phyloP scores from a whole-genome alignment of 805 yeast genomes.

The Saitoella complicata region DNA sequence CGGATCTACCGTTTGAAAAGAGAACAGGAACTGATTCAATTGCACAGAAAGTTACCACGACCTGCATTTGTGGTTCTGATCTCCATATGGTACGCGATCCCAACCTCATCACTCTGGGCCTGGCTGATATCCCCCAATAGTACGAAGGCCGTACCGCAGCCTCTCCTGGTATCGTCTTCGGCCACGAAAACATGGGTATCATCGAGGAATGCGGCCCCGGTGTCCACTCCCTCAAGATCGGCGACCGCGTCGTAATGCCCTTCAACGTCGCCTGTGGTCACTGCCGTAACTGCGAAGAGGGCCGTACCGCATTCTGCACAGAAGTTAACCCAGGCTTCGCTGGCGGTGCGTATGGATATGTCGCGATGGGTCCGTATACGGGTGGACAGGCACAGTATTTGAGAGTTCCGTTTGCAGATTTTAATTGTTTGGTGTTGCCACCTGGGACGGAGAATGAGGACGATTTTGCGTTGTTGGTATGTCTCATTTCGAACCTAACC shows the following conservation, averaged over 20 bases:
- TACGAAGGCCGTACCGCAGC: too few relatives aligned
- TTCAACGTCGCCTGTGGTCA: conserved; percentile 45
- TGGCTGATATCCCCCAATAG: too few relatives aligned
- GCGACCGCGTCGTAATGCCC: conserved; percentile 32
- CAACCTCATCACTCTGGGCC: conserved; percentile 18
- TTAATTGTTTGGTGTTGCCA: conserved; percentile 24
- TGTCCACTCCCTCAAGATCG: conserved; percentile 23
- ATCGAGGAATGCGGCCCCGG: conserved; percentile 27
- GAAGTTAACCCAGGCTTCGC: not conserved
- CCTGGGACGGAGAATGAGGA: too few relatives aligned
- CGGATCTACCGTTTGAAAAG: too few relatives aligned
- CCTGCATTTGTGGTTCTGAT: conserved; percentile 41
- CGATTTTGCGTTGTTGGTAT: too few relatives aligned
- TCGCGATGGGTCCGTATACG: conserved; percentile 26
- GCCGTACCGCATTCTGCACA: not conserved
- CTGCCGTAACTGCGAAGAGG: conserved; percentile 35
- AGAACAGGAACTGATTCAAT: too few relatives aligned
- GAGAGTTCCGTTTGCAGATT: conserved; percentile 38
- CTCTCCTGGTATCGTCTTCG: conserved; percentile 26
- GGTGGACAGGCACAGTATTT: conserved; percentile 52
- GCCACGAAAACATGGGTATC: conserved; percentile 28
- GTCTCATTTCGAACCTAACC: too few relatives aligned
- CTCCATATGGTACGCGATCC: conserved; percentile 36
- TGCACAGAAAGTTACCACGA: conserved; percentile 25
- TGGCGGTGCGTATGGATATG: conserved; percentile 4